A percentile compares a stretch with the other conserved stretches of the same genome.
These are phyloP conservation scores for Lippia alba DNA, from an alignment of 305 asterid genomes.

Conservation along the genomic window DNA sequence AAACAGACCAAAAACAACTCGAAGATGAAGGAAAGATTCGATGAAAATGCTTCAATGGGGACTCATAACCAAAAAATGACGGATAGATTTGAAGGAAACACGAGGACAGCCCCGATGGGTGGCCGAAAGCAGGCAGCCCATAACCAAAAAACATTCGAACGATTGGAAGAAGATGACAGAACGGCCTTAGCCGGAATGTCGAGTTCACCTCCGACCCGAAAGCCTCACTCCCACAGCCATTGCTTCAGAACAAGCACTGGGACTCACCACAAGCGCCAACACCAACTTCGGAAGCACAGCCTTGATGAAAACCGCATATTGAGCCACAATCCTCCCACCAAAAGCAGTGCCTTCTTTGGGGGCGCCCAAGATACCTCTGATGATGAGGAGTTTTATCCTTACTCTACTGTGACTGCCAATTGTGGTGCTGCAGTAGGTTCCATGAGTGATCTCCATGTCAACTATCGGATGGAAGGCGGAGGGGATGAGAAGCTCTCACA, in stretches of 20 bases:
- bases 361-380: conserved; percentile 44
- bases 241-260: conserved; percentile 78
- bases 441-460: conserved; percentile 43
- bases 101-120: not conserved
- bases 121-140: not conserved
- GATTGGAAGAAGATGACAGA: conserved; percentile 61
- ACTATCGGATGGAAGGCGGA: conserved; percentile 33
- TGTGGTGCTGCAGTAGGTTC: conserved; percentile 33
- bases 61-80: not conserved
- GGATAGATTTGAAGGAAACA: not conserved
- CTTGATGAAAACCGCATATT: conserved; percentile 73
- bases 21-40: not conserved
- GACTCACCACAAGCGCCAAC: conserved; percentile 66
- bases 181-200: conserved; percentile 56
- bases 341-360: conserved; percentile 31
- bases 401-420: conserved; percentile 46
- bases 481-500: conserved; percentile 39
- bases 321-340: conserved; percentile 36
- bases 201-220: conserved; percentile 62
- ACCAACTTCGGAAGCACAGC: conserved; percentile 82
- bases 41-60: not conserved
- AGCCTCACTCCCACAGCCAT: conserved; percentile 81
- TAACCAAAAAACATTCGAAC: conserved; percentile 39
- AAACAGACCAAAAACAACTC: too few species aligned
- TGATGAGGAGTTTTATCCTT: conserved; percentile 69